Evolutionary conservation across 164 flowering plant genomes (phyloP), one percentile per base, ranked within the genome.

Genomic region (Sedum album): DNA sequence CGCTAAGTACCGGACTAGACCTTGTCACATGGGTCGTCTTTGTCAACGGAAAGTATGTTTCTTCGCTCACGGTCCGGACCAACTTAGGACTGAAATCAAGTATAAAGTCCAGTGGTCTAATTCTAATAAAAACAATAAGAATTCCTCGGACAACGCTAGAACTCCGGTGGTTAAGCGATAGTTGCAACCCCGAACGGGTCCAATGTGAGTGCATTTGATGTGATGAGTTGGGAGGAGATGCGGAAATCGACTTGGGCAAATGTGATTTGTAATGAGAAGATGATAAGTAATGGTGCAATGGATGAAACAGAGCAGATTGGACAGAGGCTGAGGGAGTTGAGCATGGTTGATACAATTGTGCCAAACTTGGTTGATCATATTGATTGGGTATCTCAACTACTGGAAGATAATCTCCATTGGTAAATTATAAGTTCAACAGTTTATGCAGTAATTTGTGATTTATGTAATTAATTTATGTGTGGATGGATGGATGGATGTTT

Each of bases 21-120:
- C 82, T 0, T 87, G 91, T 74, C 84, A 75, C 38, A 75, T 82
- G 14, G 88, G 88, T 1, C 13, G 9, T 23, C 66, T 51, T 13
- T 85, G 91, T 70, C 73, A 68, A 6, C 72, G 89, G 0, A 85
- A 79, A 71, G 91, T 87, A 1, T 87, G 91, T 61, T 87, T 87
- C 74, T 87, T 87, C 49, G 91, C 91, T 0, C 91, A 87, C 73
- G 48, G 84, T 26, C 78, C 77, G 2, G 75, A 80, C 26, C 78
- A 87, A 74, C 81, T 87, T 1, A 70, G 89, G 41, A 44, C 76
- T 0, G 81, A 72, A 57, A 61, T 49, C 44, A 70, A 74, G 23
- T 55, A 67, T 26, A 66, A 41, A 23, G 57, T 65, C 28, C 69
- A 66, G 1, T 30, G 51, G 25, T 31, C 36, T 14, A 55, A 53